Base-by-base conservation (phyloP, 1,139 yeast genomes). In the Sugiyamaella pinicola region DNA sequence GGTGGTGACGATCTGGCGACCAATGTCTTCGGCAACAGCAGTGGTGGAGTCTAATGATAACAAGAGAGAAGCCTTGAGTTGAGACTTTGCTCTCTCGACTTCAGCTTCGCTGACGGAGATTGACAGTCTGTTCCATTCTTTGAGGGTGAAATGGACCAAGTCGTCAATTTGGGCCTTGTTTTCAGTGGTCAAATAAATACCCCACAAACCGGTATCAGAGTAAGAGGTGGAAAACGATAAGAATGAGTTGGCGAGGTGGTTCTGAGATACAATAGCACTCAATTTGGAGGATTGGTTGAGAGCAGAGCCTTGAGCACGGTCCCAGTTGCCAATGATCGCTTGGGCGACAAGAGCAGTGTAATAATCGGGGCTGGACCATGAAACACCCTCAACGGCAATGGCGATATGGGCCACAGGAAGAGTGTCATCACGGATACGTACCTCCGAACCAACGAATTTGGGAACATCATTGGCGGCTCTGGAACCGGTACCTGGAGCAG, bases 171-270 rank as follows among this genome's bases (percentile, higher is more conserved):
- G 81, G 58, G 79, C 78, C 62, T 80, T 81, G 61, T 82, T 79
- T 61, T 93, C 97, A 21, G 95, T 83, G 13, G 91, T 90, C 60
- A 93, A 79, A 70, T 93, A 93, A 64, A 91, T 86, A 34, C 99
- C 99, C 96, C 97, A 90, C 53, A 93, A 76, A 2, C 99, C 99
- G 5, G 97, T 87, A 72, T 93, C 99, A 8, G 96, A 93, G 73
- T 93, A 93, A 1, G 96, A 88, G 4, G 99, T 95, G 24, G 96
- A 88, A 73, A 91, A 93, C 2, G 97, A 90, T 95, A 90, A 85
- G 74, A 86, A 93, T 4, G 96, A 87, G 72, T 93, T 93, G 51
- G 97, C 97, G 56, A 90, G 76, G 51, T 85, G 81, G 58, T 87
- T 81, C 38, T 88, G 85, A 15, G 91, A 84, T 28, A 84, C 84